Conservation (phyloP, 2,329 filamentous ascomycete genomes). For the Fusarium vanettenii region DNA sequence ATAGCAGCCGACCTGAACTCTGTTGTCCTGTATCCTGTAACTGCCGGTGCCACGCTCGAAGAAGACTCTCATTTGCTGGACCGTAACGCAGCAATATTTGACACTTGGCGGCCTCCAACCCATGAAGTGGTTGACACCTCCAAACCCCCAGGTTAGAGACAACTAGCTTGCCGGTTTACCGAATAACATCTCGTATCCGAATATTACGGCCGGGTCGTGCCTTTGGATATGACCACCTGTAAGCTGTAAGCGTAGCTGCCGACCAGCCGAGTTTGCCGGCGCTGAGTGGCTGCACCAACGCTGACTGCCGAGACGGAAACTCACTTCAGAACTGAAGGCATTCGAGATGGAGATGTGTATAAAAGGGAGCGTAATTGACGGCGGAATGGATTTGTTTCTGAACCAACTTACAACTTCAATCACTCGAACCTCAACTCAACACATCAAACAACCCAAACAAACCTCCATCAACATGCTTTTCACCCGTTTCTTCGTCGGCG, state of each 20-base stretch:
- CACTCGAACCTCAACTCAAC: neutral
- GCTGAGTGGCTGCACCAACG: neutral
- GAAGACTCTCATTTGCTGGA: neutral
- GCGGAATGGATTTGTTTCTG: neutral
- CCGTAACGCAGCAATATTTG: neutral
- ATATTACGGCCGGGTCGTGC: neutral
- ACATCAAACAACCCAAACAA: neutral
- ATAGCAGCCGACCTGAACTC: neutral
- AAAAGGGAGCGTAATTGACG: neutral
- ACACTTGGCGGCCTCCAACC: neutral
- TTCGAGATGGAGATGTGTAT: neutral
- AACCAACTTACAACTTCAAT: neutral
- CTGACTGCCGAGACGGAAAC: neutral
- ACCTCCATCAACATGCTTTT: conserved; percentile 10
- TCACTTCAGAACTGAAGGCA: neutral
- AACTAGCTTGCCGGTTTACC: neutral
- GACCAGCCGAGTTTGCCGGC: neutral
- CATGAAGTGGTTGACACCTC: neutral
- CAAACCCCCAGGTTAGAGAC: neutral
- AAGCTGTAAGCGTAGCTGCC: neutral
- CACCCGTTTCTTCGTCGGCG: conserved; percentile 17
- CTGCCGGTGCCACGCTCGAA: no score
- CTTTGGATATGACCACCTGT: neutral
- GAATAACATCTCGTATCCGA: neutral
- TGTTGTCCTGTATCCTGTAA: no score